These are phyloP conservation scores for Rhododendron williamsianum DNA, from an alignment of 148 eudicot genomes.

Conservation along the genomic window DNA sequence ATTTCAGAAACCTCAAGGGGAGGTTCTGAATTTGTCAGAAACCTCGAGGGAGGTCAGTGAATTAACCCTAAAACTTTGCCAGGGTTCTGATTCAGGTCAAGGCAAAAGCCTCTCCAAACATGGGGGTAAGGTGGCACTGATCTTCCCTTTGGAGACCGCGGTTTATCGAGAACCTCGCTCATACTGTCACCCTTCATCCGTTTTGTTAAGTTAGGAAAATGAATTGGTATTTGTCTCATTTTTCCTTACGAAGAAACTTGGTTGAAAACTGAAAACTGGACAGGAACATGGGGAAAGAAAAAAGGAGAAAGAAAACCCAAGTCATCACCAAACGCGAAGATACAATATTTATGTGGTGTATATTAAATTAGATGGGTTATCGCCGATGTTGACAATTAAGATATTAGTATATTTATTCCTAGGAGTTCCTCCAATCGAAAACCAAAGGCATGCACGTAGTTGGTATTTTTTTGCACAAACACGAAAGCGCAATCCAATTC, in stretches of 20 bases:
- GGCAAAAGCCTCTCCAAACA: not conserved
- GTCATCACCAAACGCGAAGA: not conserved
- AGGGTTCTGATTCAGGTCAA: not conserved
- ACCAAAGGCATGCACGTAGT: not conserved
- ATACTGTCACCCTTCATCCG: not conserved
- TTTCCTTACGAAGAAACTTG: not conserved
- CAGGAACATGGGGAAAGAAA: not conserved
- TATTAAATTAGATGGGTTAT: not conserved
- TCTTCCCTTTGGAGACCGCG: not conserved
- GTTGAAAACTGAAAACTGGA: not conserved
- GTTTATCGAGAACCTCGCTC: not conserved
- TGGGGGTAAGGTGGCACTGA: not conserved
- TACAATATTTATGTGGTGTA: not conserved
- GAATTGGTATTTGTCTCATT: not conserved
- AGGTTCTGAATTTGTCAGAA: too few relatives aligned
- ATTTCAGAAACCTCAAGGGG: too few relatives aligned
- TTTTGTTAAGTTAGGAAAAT: not conserved
- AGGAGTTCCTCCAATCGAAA: not conserved
- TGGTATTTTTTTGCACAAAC: not conserved
- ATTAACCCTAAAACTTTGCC: conserved; percentile 21
- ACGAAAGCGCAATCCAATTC: not conserved
- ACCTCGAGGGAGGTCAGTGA: too few relatives aligned
- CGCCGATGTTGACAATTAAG: not conserved
- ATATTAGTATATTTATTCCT: not conserved
- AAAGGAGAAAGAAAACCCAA: not conserved